phyloP scores from a whole-genome alignment of 192 early-diverging fungal species.

The Pilaira anomala region DNA sequence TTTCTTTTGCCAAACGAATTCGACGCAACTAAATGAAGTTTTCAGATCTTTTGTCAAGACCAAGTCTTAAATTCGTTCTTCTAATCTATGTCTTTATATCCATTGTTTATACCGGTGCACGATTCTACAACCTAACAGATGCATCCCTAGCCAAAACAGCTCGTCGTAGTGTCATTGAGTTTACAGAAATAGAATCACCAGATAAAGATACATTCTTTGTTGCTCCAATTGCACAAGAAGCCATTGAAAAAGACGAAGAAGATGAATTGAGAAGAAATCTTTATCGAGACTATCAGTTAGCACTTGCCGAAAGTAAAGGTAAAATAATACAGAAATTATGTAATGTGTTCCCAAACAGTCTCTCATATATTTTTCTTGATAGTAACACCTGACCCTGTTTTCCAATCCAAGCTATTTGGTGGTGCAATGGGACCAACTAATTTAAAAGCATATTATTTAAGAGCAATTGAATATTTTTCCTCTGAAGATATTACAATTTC shows the following conservation, averaged over 20 bases:
- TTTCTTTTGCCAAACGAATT: too few species aligned
- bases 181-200: background rate
- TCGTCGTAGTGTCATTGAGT: too few species aligned
- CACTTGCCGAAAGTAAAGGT: background rate
- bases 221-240: background rate
- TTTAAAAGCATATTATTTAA: slow-evolving; percentile 52
- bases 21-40: too few species aligned
- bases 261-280: background rate
- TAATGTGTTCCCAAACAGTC: background rate
- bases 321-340: background rate
- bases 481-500: slow-evolving; percentile 52
- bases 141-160: too few species aligned
- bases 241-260: background rate
- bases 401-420: slow-evolving; percentile 48
- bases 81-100: slow-evolving; percentile 1
- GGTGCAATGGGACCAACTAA: slow-evolving; percentile 47
- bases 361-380: background rate
- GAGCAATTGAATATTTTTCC: slow-evolving; percentile 33
- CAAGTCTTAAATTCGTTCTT: background rate
- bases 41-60: too few species aligned
- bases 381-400: slow-evolving; percentile 14
- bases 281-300: background rate
- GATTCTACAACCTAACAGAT: too few species aligned
- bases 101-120: background rate
- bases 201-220: too few species aligned